These are phyloP conservation scores for Tulasnella sp. DNA, from an alignment of 768 basidiomycete species.

Conservation along the genomic window DNA sequence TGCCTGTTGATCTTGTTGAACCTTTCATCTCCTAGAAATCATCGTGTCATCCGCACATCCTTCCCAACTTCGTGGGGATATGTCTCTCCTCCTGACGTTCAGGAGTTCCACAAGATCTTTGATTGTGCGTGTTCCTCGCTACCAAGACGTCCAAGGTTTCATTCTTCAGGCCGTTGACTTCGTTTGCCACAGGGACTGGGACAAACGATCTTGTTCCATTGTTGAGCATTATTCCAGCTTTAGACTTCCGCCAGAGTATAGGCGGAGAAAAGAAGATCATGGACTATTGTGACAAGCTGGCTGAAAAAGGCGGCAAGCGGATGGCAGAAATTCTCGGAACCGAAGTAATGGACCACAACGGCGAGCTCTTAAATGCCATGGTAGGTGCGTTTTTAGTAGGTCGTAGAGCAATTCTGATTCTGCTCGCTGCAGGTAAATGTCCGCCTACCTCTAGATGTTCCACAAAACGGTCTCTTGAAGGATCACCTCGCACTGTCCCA, in stretches of 20 bases:
- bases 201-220: slow-evolving; percentile 50
- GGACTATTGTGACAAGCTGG: slow-evolving; percentile 60
- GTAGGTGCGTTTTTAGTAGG: slow-evolving; percentile 33
- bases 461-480: neutral
- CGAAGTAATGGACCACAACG: slow-evolving; percentile 49
- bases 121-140: neutral
- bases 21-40: slow-evolving; percentile 43
- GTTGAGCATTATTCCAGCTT: slow-evolving; percentile 53
- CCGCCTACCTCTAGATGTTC: slow-evolving; percentile 22
- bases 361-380: slow-evolving; percentile 63
- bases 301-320: slow-evolving; percentile 53
- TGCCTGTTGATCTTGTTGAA: neutral
- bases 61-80: slow-evolving; percentile 53
- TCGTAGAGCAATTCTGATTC: neutral
- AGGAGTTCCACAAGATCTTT: slow-evolving; percentile 19
- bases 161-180: neutral
- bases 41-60: slow-evolving; percentile 51
- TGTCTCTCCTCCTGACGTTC: slow-evolving; percentile 38
- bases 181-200: slow-evolving; percentile 46
- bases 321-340: slow-evolving; percentile 59
- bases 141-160: too few relatives aligned
- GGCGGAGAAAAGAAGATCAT: slow-evolving; percentile 71
- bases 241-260: slow-evolving; percentile 62
- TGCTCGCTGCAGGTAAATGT: slow-evolving; percentile 20
- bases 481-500: neutral